Evolutionary conservation across 352 stramenopile genomes (phyloP), one percentile per base, ranked within the genome.

Genomic region (Peronospora tabacina): DNA sequence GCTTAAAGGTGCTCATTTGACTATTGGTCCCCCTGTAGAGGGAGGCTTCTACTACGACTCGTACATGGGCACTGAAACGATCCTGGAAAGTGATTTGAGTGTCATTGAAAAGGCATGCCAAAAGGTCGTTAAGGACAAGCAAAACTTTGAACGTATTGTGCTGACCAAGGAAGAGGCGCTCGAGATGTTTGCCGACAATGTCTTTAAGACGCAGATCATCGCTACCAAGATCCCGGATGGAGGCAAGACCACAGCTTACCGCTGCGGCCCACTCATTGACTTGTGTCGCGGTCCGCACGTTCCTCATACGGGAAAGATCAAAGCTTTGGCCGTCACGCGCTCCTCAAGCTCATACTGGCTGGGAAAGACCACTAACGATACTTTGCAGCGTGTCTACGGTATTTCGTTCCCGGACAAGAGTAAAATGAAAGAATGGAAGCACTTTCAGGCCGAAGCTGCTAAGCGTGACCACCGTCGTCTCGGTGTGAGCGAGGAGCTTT

Each of bases 1-100:
- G 46, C 70, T 97, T 44, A 99, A 98, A 70, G 96, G 96, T 37
- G 86, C 70, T 42, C 92, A 98, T 55, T 77, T 99, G 32, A 98
- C 95, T 5, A 98, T 98, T 64, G 96, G 96, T 10, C 96, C 96
- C 17, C 93, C 58, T 87, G 29, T 73, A 17, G 85, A 97, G 34
- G 89, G 92, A 44, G 96, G 96, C 15, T 99, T 99, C 62, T 99
- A 98, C 71, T 99, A 99, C 66, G 96, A 99, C 84, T 96, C 89
- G 55, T 99, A 98, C 79, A 98, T 99, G 91, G 97, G 97, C 49
- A 70, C 76, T 20, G 58, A 87, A 58, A 74, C 71, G 22, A 61
- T 87, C 15, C 53, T 52, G 0, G 81, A 94, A 67, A 82, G 63
- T 56, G 87, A 96, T 22, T 71, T 95, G 46, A 82, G 68, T n/a